Percentiles rank a stretch among this genome's conserved stretches.
These are phyloP conservation scores for Quercus bicolor DNA, from an alignment of 306 rosid species.

Conservation along the genomic window DNA sequence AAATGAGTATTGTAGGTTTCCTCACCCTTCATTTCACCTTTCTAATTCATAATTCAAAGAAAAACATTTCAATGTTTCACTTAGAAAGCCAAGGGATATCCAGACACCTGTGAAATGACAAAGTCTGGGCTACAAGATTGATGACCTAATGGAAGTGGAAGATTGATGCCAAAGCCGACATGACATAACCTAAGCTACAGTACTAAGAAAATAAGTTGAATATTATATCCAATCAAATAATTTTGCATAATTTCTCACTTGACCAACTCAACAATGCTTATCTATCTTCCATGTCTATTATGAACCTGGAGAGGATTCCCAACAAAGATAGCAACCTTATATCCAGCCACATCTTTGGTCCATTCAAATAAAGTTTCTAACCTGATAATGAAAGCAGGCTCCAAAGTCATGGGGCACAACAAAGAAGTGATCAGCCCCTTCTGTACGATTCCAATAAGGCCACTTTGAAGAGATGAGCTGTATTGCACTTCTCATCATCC, in stretches of 20 bases:
- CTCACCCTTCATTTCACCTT: not conserved
- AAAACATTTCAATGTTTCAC: not conserved
- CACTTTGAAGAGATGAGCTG: conserved; percentile 95
- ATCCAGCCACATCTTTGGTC: not conserved
- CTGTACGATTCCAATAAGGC: conserved; percentile 96
- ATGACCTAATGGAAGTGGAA: no score
- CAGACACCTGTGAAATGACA: not conserved
- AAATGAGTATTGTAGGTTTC: not conserved
- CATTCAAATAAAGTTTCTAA: conserved; percentile 20
- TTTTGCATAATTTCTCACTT: not conserved
- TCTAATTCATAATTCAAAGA: not conserved
- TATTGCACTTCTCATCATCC: conserved; percentile 98
- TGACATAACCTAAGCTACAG: not conserved
- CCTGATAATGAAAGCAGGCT: conserved; percentile 97
- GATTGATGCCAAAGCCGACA: not conserved
- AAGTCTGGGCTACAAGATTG: no score
- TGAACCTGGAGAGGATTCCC: not conserved
- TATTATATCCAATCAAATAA: not conserved
- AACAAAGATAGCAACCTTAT: not conserved
- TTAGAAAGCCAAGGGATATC: not conserved
- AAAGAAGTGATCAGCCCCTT: conserved; percentile 98
- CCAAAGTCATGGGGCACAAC: conserved; percentile 97
- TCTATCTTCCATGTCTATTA: not conserved
- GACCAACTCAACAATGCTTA: not conserved
- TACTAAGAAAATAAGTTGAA: not conserved